Conservation (phyloP, 768 basidiomycete genomes). For the Boletales sp. region DNA sequence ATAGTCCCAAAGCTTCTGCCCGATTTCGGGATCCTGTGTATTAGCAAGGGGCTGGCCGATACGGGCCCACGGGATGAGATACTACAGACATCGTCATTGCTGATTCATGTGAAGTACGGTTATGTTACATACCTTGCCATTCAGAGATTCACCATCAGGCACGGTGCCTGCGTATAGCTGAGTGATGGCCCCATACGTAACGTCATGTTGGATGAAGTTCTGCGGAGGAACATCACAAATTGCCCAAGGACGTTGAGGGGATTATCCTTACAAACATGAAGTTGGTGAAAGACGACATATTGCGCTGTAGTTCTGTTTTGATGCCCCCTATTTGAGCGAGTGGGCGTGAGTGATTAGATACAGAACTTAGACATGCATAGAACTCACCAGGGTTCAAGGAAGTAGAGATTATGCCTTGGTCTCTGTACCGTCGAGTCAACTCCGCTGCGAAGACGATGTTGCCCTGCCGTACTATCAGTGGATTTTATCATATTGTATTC, state of each 20-base stretch:
- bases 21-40: constrained; percentile 33
- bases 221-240: neutral
- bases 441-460: constrained; percentile 45
- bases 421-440: constrained; percentile 38
- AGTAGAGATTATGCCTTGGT: constrained; percentile 42
- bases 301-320: neutral
- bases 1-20: constrained; percentile 42
- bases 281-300: neutral
- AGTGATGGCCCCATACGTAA: constrained; percentile 42
- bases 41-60: constrained; percentile 29
- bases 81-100: constrained; percentile 25
- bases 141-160: constrained; percentile 36
- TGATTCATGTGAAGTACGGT: no score
- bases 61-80: constrained; percentile 49
- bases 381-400: constrained; percentile 40
- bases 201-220: constrained; percentile 23
- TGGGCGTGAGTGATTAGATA: no score
- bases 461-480: constrained; percentile 27
- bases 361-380: no score
- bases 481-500: no score
- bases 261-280: neutral
- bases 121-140: constrained; percentile 40
- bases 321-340: neutral
- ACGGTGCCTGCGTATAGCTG: constrained; percentile 49
- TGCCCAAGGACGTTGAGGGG: neutral